phyloP scores from a whole-genome alignment of 106 monocot species.

The Apostasia ramifera region DNA sequence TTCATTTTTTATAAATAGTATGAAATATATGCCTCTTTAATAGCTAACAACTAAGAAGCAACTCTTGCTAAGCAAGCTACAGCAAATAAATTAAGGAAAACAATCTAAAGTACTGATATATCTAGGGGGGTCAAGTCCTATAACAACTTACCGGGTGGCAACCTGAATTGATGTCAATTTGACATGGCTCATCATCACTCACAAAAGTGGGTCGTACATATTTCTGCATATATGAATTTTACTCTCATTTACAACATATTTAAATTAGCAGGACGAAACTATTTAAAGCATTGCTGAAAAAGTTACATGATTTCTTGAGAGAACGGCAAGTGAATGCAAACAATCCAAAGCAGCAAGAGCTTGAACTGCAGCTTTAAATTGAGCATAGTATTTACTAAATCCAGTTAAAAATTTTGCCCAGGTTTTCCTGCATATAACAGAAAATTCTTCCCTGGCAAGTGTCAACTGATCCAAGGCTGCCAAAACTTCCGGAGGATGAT shows the following conservation, averaged over 20 bases:
- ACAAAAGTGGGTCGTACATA: slow-evolving; percentile 87
- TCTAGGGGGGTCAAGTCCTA: too few relatives aligned
- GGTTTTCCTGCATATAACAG: slow-evolving; percentile 51
- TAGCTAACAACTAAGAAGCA: too few relatives aligned
- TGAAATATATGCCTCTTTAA: too few relatives aligned
- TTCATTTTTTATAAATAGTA: too few relatives aligned
- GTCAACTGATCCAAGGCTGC: slow-evolving; percentile 55
- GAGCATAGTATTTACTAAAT: slow-evolving; percentile 69
- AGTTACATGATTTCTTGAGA: slow-evolving; percentile 78
- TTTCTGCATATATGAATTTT: slow-evolving; percentile 36
- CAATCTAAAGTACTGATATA: background rate
- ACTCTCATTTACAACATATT: too few relatives aligned
- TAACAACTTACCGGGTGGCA: slow-evolving; percentile 73
- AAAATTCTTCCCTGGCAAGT: slow-evolving; percentile 80
- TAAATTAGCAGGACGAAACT: too few relatives aligned
- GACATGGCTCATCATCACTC: slow-evolving; percentile 66
- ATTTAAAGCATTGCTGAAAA: too few relatives aligned
- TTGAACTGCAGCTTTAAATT: slow-evolving; percentile 88
- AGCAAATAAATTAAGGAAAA: background rate
- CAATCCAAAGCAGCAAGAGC: slow-evolving; percentile 90
- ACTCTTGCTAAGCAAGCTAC: background rate
- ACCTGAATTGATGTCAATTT: slow-evolving; percentile 63
- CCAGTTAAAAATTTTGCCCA: slow-evolving; percentile 61
- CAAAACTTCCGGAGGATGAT: slow-evolving; percentile 85
- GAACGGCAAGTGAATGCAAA: slow-evolving; percentile 82